These are phyloP conservation scores for Saccharomycopsis oosterbeekiorum DNA, from an alignment of 805 yeast species.

Conservation along the genomic window DNA sequence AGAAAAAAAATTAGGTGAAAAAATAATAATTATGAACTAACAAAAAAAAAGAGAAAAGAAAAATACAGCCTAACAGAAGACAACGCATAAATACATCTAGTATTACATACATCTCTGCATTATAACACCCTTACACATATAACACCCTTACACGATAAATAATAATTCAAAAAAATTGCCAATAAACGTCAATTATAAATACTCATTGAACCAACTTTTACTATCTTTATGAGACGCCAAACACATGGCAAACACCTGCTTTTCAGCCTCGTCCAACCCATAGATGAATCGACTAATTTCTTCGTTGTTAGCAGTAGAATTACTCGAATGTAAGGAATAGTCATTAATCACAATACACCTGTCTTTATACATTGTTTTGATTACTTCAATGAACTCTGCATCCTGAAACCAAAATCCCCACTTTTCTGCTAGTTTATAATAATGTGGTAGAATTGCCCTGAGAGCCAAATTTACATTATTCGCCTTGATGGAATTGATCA, in stretches of 20 bases:
- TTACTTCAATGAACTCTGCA: constrained; percentile 44
- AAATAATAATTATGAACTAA: background rate
- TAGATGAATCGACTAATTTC: constrained; percentile 46
- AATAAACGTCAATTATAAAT: background rate
- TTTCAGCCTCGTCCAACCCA: constrained; percentile 72
- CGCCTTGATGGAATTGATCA: constrained; percentile 74
- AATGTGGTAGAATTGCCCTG: constrained; percentile 55
- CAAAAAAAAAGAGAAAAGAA: too few relatives aligned
- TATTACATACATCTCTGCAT: background rate
- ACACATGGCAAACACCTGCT: constrained; percentile 41
- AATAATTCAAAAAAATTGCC: background rate
- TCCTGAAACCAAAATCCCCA: constrained; percentile 74
- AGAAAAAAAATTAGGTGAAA: background rate
- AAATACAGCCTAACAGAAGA: background rate
- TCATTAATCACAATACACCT: constrained; percentile 14
- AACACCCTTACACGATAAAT: background rate
- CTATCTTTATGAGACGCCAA: constrained; percentile 39
- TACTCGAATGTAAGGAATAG: constrained; percentile 21
- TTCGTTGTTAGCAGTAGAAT: constrained; percentile 26
- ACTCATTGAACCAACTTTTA: constrained; percentile 31
- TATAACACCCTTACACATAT: background rate
- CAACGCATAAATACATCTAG: background rate
- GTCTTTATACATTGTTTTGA: constrained; percentile 26
- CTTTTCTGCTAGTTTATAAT: constrained; percentile 56
- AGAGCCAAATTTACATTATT: constrained; percentile 59